Evolutionary conservation across 2,329 filamentous ascomycete genomes (phyloP), one percentile per base, ranked within the genome.

Genomic region (Fonsecaea erecta): DNA sequence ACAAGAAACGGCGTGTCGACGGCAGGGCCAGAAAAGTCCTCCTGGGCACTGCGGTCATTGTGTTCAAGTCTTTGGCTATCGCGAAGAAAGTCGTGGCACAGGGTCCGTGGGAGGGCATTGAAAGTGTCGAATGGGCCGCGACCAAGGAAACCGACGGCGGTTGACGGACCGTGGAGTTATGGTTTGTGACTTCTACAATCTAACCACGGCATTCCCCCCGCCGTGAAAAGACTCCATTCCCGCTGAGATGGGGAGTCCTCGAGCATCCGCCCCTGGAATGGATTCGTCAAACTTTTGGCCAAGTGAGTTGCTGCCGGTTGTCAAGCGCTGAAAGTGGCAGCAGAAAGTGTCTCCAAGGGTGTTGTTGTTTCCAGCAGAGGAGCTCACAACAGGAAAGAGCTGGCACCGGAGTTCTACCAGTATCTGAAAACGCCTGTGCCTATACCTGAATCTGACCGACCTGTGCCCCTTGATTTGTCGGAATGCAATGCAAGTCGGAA

Each of bases 101-200:
- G 32, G 71, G 71, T 1, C 80, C 82, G 37, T 85, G 81, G 77
- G 75, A 78, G 6, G 65, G 78, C 8, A 80, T 88, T 26, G 83
- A 86, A 35, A 83, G 80, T 12, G 82, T 87, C 0, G 76, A 75
- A 51, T 87, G 85, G 85, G 84, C 83, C 3, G 79, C 77, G 34
- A 81, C 80, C 21, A 82, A 79, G 64, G 82, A 84, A 62, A 84
- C 85, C 5, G 83, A 86, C 28, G 74, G 82, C 55, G 73, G 62
- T 48, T 68, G 63, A 68, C n/a, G n/a, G n/a, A n/a, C n/a, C 11
- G n/a, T 30, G 24, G 16, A 37, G n/a, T n/a, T 18, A 28, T 24
- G 40, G 18, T 11, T 24, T 11, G 5, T 24, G 21, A 21, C 21
- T 12, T 24, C 43, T 24, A 48, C 43, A 21, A 48, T 11, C 43